phyloP scores from a whole-genome alignment of 192 early-diverging fungal genomes.

The Backusella liffmaniae region DNA sequence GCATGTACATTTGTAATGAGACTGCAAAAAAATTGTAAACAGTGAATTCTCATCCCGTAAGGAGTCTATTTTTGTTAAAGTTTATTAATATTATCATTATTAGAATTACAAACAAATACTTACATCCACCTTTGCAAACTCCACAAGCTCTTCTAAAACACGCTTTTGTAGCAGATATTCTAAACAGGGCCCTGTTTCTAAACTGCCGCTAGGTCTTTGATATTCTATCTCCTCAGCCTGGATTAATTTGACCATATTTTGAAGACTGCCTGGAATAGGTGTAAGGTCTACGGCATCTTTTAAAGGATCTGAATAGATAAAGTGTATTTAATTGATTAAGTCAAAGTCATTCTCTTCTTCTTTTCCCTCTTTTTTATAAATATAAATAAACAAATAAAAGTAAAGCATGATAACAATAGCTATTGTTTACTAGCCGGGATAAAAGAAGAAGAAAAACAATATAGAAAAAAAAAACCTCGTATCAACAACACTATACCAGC shows the following conservation, averaged over 20 bases:
- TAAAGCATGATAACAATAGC: background rate
- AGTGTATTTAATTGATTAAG: background rate
- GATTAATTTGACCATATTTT: constrained; percentile 36
- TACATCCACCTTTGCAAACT: constrained; percentile 41
- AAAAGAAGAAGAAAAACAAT: background rate
- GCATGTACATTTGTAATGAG: constrained; percentile 41
- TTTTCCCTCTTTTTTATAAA: background rate
- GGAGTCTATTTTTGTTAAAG: constrained; percentile 27
- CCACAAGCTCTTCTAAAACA: constrained; percentile 36
- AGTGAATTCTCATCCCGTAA: constrained; percentile 41
- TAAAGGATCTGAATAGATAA: constrained; percentile 24
- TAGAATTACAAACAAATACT: background rate
- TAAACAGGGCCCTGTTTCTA: constrained; percentile 37
- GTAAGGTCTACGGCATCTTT: constrained; percentile 41
- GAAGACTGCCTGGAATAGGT: constrained; percentile 30
- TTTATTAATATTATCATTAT: background rate
- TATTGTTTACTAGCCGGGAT: background rate
- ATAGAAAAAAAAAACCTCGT: constrained; percentile 9
- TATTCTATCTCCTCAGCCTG: constrained; percentile 37
- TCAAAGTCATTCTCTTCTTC: background rate
- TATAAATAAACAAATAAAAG: background rate
- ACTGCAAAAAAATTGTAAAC: constrained; percentile 35
- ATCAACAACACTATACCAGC: constrained; percentile 26
- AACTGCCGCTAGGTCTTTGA: constrained; percentile 30
- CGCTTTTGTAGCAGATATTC: constrained; percentile 34